Percentiles rank a stretch among this genome's conserved stretches.
These are phyloP conservation scores for Zygotorulaspora sp. DNA, from an alignment of 805 yeast species.

Conservation along the genomic window DNA sequence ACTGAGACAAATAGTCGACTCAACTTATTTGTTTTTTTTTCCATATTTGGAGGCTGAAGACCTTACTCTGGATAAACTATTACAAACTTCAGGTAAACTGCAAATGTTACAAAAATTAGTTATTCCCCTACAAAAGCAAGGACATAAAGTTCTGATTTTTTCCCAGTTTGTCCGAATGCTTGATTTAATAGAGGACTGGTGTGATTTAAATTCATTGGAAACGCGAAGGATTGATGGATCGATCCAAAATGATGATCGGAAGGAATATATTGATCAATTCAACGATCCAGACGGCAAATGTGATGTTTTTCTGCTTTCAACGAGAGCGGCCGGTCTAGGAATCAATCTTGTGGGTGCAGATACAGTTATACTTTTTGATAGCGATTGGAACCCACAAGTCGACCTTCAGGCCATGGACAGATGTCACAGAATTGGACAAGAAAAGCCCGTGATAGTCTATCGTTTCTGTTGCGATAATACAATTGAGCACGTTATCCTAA, in stretches of 20 bases:
- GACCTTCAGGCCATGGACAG: conserved; percentile 96
- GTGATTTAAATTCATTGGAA: conserved; percentile 43
- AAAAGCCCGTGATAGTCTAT: conserved; percentile 73
- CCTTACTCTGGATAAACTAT: conserved; percentile 38
- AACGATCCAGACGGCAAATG: conserved; percentile 32
- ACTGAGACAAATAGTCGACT: conserved; percentile 74
- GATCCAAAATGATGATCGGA: conserved; percentile 60
- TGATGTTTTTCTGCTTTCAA: conserved; percentile 69
- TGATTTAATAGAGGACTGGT: conserved; percentile 77
- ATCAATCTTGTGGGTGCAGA: conserved; percentile 83
- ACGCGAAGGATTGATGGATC: conserved; percentile 74
- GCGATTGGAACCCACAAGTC: conserved; percentile 97
- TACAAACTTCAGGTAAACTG: conserved; percentile 67
- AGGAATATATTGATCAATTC: conserved; percentile 53
- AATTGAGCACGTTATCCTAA: conserved; percentile 75
- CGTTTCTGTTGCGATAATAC: conserved; percentile 74
- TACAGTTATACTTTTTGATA: conserved; percentile 82
- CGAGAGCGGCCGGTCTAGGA: conserved; percentile 95
- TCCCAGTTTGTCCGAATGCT: conserved; percentile 81
- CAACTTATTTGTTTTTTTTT: conserved; percentile 78
- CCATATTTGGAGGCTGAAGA: conserved; percentile 57
- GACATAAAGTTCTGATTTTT: conserved; percentile 75
- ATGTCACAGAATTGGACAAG: conserved; percentile 90
- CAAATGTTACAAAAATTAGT: conserved; percentile 63
- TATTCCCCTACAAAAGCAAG: conserved; percentile 41